phyloP scores from a whole-genome alignment of 495 filamentous ascomycete species.

The Trichocladium antarcticum region DNA sequence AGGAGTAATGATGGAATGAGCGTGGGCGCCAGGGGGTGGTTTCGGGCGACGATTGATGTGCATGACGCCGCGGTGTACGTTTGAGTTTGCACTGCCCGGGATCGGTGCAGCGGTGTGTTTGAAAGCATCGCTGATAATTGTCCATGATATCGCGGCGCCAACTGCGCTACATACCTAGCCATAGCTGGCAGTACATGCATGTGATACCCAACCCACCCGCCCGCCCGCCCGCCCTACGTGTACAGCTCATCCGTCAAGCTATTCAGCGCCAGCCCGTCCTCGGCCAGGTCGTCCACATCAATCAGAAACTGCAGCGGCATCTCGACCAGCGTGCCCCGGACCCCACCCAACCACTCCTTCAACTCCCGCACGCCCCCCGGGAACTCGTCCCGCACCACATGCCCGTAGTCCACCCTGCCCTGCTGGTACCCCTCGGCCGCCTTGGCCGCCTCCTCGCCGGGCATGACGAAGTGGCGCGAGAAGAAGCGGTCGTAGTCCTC shows the following conservation, averaged over 20 bases:
- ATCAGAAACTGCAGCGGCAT: slow-evolving; percentile 88
- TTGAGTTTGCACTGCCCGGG: no score
- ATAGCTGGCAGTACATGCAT: no score
- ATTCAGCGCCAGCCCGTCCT: slow-evolving; percentile 72
- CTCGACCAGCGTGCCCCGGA: slow-evolving; percentile 76
- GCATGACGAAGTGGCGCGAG: slow-evolving; percentile 53
- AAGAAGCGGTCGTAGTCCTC: slow-evolving; percentile 77
- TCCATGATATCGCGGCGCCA: no score
- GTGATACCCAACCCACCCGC: no score
- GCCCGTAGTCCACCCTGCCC: slow-evolving; percentile 57
- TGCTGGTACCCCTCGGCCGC: slow-evolving; percentile 23
- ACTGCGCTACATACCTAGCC: no score
- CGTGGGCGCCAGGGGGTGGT: neutral
- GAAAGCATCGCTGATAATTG: no score
- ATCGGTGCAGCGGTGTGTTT: no score
- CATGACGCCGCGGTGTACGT: no score
- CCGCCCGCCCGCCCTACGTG: slow-evolving; percentile 40
- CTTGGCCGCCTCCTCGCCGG: slow-evolving; percentile 26
- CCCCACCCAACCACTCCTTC: slow-evolving; percentile 64
- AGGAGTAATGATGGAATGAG: neutral
- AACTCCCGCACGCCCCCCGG: slow-evolving; percentile 53
- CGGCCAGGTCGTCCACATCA: slow-evolving; percentile 73
- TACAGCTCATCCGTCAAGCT: slow-evolving; percentile 73
- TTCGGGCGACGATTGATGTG: no score
- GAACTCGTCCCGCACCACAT: slow-evolving; percentile 79